Evolutionary conservation across 257 asterid species (phyloP).

Genomic region (Leptodermis oblonga): DNA sequence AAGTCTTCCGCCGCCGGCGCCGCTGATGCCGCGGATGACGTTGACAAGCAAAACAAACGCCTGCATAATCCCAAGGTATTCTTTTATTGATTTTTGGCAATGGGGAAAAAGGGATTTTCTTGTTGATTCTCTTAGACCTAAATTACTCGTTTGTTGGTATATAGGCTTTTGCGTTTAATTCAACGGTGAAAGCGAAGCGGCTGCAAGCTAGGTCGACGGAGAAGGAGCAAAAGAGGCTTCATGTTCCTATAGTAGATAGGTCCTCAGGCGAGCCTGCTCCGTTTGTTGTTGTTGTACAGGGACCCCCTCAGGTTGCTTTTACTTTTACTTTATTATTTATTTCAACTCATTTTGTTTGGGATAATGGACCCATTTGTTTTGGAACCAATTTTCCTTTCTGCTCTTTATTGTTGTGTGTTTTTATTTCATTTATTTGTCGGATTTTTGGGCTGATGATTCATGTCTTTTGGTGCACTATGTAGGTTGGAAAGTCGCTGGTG

Average conservation of each 20-base stretch:
- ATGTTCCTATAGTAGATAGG: constrained; percentile 75
- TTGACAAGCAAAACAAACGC: constrained; percentile 50
- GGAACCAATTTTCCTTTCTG: neutral
- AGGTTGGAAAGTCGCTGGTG: constrained; percentile 94
- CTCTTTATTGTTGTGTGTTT: neutral
- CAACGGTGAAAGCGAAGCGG: constrained; percentile 77
- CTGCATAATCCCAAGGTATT: constrained; percentile 39
- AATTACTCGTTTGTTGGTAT: neutral
- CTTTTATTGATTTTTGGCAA: neutral
- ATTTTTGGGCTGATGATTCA: constrained; percentile 13
- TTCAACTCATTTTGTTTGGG: neutral
- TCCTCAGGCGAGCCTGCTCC: constrained; percentile 89
- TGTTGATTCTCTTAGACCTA: neutral
- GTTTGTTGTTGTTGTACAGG: constrained; percentile 82
- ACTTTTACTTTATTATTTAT: neutral
- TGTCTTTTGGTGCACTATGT: constrained; percentile 17
- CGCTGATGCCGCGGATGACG: constrained; percentile 27
- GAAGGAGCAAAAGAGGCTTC: constrained; percentile 93
- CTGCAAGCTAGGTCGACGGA: constrained; percentile 76
- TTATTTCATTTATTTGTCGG: neutral
- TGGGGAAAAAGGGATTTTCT: neutral
- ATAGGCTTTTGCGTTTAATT: constrained; percentile 81
- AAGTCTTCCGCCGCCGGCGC: constrained; percentile 7
- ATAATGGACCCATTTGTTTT: neutral
- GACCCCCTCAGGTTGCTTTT: constrained; percentile 83